Evolutionary conservation across 768 basidiomycete species (phyloP).

Genomic region (Lentinula edodes): DNA sequence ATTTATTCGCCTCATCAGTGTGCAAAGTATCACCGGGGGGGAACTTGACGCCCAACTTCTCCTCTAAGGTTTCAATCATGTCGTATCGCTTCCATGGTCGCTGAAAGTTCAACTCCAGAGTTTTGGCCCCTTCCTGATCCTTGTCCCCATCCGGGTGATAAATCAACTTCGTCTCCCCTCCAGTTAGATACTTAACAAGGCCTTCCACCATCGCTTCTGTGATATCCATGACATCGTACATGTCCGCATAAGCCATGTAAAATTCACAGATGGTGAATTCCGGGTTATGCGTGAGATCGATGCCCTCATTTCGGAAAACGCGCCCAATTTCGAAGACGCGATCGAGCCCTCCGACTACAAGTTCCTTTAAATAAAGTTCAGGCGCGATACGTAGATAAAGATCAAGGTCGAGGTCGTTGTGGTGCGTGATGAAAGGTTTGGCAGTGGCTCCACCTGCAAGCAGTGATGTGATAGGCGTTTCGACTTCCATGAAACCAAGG

Average conservation of each 20-base stretch:
- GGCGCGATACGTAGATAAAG: conserved; percentile 96
- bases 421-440: conserved; percentile 98
- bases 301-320: conserved; percentile 97
- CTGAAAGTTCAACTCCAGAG: conserved; percentile 79
- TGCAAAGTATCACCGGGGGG: conserved; percentile 89
- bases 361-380: conserved; percentile 96
- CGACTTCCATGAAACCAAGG: conserved; percentile 96
- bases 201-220: conserved; percentile 90
- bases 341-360: conserved; percentile 94
- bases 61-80: conserved; percentile 95
- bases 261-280: conserved; percentile 99
- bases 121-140: conserved; percentile 53
- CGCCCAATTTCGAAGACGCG: conserved; percentile 98
- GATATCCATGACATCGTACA: conserved; percentile 97
- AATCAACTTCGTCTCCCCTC: conserved; percentile 70
- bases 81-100: conserved; percentile 98
- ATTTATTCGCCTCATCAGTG: conserved; percentile 82
- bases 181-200: conserved; percentile 81
- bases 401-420: conserved; percentile 96
- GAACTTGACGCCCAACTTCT: conserved; percentile 89
- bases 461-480: conserved; percentile 97
- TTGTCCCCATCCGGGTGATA: conserved; percentile 96
- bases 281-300: conserved; percentile 98
- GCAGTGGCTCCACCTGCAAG: conserved; percentile 97
- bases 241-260: conserved; percentile 99